Percentiles rank a stretch among this genome's conserved stretches.
Conservation (phyloP, 148 eudicot species). For the Mesembryanthemum crystallinum region DNA sequence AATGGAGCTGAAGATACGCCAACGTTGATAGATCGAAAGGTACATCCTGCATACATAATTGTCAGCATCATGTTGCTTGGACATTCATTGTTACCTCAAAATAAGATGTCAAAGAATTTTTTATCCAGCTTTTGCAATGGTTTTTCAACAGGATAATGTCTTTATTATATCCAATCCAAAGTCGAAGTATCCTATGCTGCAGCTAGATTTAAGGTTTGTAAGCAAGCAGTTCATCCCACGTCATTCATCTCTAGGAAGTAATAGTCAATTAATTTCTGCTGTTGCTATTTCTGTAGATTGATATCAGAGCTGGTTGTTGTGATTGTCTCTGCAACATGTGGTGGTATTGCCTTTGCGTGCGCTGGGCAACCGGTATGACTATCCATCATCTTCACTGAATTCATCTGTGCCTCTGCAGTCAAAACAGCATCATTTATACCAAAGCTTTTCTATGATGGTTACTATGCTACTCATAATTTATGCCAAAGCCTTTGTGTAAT, state of each 20-base stretch:
- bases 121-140: slow-evolving; percentile 16
- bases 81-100: neutral
- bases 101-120: neutral
- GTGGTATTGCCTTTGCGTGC: slow-evolving; percentile 98
- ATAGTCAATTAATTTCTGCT: slow-evolving; percentile 1
- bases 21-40: slow-evolving; percentile 88
- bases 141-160: slow-evolving; percentile 72
- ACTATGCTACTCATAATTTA: neutral
- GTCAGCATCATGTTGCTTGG: slow-evolving; percentile 7
- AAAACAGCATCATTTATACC: neutral
- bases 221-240: neutral
- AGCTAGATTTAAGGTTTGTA: slow-evolving; percentile 90
- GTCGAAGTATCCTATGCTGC: slow-evolving; percentile 88
- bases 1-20: slow-evolving; percentile 86
- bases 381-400: slow-evolving; percentile 2
- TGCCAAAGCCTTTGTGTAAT: neutral
- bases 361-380: slow-evolving; percentile 92
- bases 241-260: neutral
- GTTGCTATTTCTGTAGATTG: slow-evolving; percentile 49
- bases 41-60: slow-evolving; percentile 26
- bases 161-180: slow-evolving; percentile 93
- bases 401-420: neutral
- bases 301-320: slow-evolving; percentile 95
- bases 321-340: slow-evolving; percentile 98
- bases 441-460: neutral